These are phyloP conservation scores for Fusarium sp. DNA, from an alignment of 2,329 filamentous ascomycete genomes.

Conservation along the genomic window DNA sequence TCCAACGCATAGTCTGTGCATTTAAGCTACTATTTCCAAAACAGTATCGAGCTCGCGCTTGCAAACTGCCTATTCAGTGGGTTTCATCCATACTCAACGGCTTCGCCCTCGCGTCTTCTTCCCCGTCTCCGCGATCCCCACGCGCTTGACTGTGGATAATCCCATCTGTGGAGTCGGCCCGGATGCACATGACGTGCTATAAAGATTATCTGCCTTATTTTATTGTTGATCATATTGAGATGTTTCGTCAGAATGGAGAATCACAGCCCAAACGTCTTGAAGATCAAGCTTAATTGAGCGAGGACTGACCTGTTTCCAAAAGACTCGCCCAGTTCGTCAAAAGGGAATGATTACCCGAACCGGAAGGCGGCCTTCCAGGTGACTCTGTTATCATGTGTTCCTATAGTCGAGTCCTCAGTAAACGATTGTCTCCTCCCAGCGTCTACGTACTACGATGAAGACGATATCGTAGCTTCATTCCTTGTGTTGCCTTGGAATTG, in stretches of 20 bases:
- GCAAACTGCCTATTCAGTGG: background rate
- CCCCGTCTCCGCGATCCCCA: background rate
- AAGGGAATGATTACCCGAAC: background rate
- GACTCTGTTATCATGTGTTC: too few relatives aligned
- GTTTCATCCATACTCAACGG: background rate
- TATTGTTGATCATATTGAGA: background rate
- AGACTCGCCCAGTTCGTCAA: too few relatives aligned
- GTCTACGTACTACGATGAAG: too few relatives aligned
- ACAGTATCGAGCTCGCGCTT: background rate
- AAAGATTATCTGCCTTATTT: background rate
- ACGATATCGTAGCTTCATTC: too few relatives aligned
- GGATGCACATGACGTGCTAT: background rate
- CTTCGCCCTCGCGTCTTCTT: background rate
- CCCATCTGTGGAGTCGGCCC: too few relatives aligned
- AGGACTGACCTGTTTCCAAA: background rate
- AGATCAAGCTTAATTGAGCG: background rate
- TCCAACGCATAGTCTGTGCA: background rate
- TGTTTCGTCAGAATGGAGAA: background rate
- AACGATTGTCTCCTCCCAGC: too few relatives aligned
- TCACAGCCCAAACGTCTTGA: background rate
- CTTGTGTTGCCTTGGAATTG: too few relatives aligned
- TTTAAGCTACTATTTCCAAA: background rate
- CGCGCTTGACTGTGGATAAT: background rate
- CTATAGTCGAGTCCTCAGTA: too few relatives aligned
- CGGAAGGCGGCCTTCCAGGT: too few relatives aligned